These are phyloP conservation scores for Aquanectria penicillioides DNA, from an alignment of 2,329 filamentous ascomycete genomes.

Conservation along the genomic window DNA sequence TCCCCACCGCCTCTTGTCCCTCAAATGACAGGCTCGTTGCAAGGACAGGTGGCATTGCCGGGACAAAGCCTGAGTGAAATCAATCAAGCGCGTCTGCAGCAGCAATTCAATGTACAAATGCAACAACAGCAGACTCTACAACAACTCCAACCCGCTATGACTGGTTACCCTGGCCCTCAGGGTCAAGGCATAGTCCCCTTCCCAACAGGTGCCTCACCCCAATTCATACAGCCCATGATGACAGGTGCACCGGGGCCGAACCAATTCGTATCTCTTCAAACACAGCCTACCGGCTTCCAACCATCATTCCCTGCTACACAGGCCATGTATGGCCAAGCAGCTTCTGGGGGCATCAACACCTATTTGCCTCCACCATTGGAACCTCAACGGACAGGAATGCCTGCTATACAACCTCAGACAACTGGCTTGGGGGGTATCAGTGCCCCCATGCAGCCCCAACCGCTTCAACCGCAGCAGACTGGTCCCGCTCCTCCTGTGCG, in stretches of 20 bases:
- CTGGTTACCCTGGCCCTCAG: conserved; percentile 47
- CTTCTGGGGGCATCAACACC: conserved; percentile 61
- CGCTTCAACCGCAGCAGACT: conserved; percentile 59
- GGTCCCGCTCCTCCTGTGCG: conserved; percentile 84
- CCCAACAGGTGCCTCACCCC: conserved; percentile 45
- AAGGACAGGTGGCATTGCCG: conserved; percentile 72
- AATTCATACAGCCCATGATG: conserved; percentile 61
- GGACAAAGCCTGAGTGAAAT: conserved; percentile 83
- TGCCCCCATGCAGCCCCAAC: conserved; percentile 54
- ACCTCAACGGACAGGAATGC: conserved; percentile 67
- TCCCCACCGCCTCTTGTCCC: conserved; percentile 79
- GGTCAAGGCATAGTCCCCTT: conserved; percentile 52
- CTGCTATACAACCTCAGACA: conserved; percentile 58
- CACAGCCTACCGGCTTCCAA: conserved; percentile 73
- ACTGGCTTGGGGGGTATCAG: conserved; percentile 63
- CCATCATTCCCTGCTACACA: conserved; percentile 57
- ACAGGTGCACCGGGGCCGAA: conserved; percentile 53
- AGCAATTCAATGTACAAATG: conserved; percentile 64
- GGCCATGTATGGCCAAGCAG: conserved; percentile 55
- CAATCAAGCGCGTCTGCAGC: conserved; percentile 72
- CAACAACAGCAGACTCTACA: conserved; percentile 54
- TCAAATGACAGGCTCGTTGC: conserved; percentile 80
- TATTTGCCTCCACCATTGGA: conserved; percentile 69
- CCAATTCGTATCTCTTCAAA: conserved; percentile 61
- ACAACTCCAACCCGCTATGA: conserved; percentile 52